These are phyloP conservation scores for Colletotrichum kahawae DNA, from an alignment of 2,329 filamentous ascomycete species.

Conservation along the genomic window DNA sequence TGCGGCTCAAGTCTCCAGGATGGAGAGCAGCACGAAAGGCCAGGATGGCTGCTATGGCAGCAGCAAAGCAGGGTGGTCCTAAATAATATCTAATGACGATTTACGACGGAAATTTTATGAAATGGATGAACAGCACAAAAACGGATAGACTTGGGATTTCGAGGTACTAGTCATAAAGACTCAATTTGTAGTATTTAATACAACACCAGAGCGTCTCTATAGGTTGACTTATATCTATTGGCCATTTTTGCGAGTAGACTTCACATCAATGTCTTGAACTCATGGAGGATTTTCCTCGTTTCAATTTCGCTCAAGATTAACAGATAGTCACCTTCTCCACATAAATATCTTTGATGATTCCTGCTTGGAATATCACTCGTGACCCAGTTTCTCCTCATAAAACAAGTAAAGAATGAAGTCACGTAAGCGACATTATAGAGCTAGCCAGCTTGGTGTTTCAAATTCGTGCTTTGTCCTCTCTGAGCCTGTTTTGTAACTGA, in stretches of 20 bases:
- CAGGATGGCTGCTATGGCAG: constrained; percentile 11
- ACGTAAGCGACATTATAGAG: not conserved
- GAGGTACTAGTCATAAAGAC: not conserved
- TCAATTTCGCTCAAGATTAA: not conserved
- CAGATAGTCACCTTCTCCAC: not conserved
- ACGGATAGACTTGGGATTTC: not conserved
- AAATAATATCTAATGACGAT: not conserved
- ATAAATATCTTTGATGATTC: not conserved
- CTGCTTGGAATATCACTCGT: not conserved
- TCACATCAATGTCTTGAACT: not conserved
- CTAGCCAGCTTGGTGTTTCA: not conserved
- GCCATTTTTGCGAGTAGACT: not conserved
- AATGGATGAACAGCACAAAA: not conserved
- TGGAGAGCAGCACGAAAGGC: constrained; percentile 16
- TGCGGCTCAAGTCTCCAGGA: constrained; percentile 13
- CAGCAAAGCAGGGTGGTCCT: not conserved
- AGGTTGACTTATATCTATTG: not conserved
- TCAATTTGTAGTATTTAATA: not conserved
- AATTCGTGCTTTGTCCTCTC: not conserved
- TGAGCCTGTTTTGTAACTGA: not conserved
- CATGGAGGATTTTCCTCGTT: accelerated
- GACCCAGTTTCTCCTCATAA: not conserved
- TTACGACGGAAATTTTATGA: not conserved
- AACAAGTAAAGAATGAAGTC: not conserved
- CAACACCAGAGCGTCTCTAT: not conserved